Conservation (phyloP, 176 grass and related monocot species). For the Rhynchospora pubera region DNA sequence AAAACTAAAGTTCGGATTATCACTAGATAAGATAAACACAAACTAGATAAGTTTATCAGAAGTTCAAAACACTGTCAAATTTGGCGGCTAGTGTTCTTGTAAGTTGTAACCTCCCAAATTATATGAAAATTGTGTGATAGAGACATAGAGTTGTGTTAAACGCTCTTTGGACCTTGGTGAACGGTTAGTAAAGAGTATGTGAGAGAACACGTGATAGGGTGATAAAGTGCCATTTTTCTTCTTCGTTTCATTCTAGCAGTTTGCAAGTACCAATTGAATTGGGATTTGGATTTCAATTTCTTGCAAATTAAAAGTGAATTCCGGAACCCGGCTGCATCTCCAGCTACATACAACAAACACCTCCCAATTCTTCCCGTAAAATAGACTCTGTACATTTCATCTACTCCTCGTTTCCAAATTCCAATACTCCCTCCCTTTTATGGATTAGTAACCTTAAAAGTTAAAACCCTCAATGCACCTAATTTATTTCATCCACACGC, state of each 20-base stretch:
- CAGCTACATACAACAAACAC: background rate
- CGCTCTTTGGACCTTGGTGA: background rate
- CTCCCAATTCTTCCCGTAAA: constrained; percentile 2
- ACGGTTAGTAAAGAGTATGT: background rate
- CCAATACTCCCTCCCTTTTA: background rate
- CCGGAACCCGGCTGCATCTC: background rate
- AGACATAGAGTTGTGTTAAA: background rate
- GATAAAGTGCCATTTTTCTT: background rate
- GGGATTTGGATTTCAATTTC: background rate
- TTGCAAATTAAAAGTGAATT: background rate
- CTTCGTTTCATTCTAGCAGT: background rate
- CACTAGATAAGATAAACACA: background rate
- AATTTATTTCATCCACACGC: background rate
- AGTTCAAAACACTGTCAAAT: background rate
- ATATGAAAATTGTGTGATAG: background rate
- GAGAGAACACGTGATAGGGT: background rate
- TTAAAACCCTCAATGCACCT: background rate
- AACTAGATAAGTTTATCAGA: background rate
- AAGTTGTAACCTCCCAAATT: background rate
- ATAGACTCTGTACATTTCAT: constrained; percentile 28
- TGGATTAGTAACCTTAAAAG: background rate
- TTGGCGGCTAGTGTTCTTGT: background rate
- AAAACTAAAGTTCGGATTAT: background rate
- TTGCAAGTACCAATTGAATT: background rate
- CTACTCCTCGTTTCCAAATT: constrained; percentile 7